These are phyloP conservation scores for Stromatinia cepivora DNA, from an alignment of 2,329 filamentous ascomycete genomes.

Conservation along the genomic window DNA sequence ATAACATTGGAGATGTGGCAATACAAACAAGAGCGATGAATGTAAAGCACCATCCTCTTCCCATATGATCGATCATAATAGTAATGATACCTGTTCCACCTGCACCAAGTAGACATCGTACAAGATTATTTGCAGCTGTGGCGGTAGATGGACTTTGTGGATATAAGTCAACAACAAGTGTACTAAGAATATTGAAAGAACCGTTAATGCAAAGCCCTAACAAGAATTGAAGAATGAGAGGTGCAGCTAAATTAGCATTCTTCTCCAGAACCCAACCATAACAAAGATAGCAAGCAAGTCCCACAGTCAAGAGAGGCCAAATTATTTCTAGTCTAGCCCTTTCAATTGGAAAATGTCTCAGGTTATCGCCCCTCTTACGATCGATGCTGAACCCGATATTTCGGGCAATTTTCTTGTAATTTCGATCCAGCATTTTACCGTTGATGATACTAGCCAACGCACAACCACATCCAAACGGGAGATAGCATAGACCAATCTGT, in stretches of 20 bases:
- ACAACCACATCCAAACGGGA: constrained; percentile 52
- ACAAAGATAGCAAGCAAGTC: constrained; percentile 53
- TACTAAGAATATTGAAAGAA: constrained; percentile 63
- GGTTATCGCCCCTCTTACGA: constrained; percentile 50
- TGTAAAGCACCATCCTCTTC: constrained; percentile 63
- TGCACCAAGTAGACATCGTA: constrained; percentile 62
- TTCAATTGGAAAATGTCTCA: constrained; percentile 43
- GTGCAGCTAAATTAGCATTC: constrained; percentile 53
- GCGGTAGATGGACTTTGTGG: constrained; percentile 61
- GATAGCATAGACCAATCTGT: constrained; percentile 40
- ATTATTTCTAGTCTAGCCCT: constrained; percentile 52
- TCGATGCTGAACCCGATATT: constrained; percentile 61
- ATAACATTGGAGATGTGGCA: constrained; percentile 51
- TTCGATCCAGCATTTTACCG: constrained; percentile 60
- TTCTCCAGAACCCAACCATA: constrained; percentile 60
- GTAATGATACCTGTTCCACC: constrained; percentile 60
- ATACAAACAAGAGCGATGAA: constrained; percentile 55
- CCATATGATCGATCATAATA: constrained; percentile 57
- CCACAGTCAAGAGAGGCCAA: constrained; percentile 55
- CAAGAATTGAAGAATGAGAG: constrained; percentile 57
- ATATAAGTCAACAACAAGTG: constrained; percentile 63
- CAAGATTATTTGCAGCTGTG: constrained; percentile 63
- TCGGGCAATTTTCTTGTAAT: constrained; percentile 68
- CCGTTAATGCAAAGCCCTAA: constrained; percentile 60
- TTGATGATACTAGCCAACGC: constrained; percentile 53